Conservation (phyloP, 495 filamentous ascomycete species). For the Bombardia bombarda region DNA sequence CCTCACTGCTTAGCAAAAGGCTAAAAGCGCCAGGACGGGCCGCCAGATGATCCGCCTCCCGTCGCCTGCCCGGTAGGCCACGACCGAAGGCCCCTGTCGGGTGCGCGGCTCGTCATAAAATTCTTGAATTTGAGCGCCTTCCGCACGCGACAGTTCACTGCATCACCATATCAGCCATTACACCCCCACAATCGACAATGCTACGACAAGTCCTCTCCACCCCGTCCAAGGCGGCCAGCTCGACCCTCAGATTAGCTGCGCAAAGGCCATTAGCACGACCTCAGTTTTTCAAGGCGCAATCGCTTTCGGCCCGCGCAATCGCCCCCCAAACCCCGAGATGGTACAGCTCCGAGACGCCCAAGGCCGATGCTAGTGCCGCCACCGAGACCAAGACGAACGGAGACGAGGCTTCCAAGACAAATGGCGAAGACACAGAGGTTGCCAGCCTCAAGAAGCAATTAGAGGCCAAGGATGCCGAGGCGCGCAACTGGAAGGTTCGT, state of each 20-base stretch:
- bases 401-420: constrained; percentile 16
- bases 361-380: constrained; percentile 13
- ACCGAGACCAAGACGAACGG: constrained; percentile 16
- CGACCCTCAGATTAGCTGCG: constrained; percentile 14
- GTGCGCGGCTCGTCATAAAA: constrained; percentile 3
- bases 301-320: constrained; percentile 16
- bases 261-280: constrained; percentile 21
- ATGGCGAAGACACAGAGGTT: constrained; percentile 20
- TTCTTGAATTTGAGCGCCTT: constrained; percentile 5
- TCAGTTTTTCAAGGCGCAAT: constrained; percentile 22
- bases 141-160: not conserved
- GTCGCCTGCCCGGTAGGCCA: not conserved
- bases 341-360: constrained; percentile 37
- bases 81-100: not conserved
- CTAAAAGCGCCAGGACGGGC: too few relatives aligned
- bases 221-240: constrained; percentile 31
- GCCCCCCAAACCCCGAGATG: constrained; percentile 29
- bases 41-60: not conserved
- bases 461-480: constrained; percentile 77
- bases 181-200: constrained; percentile 22
- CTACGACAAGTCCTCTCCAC: constrained; percentile 33
- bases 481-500: constrained; percentile 76
- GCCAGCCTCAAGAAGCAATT: constrained; percentile 54
- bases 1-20: too few relatives aligned
- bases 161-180: not conserved